A percentile compares a stretch with the other conserved stretches of the same genome.
phyloP scores from a whole-genome alignment of 2,329 filamentous ascomycete genomes.

The Tympanopsis confertula region DNA sequence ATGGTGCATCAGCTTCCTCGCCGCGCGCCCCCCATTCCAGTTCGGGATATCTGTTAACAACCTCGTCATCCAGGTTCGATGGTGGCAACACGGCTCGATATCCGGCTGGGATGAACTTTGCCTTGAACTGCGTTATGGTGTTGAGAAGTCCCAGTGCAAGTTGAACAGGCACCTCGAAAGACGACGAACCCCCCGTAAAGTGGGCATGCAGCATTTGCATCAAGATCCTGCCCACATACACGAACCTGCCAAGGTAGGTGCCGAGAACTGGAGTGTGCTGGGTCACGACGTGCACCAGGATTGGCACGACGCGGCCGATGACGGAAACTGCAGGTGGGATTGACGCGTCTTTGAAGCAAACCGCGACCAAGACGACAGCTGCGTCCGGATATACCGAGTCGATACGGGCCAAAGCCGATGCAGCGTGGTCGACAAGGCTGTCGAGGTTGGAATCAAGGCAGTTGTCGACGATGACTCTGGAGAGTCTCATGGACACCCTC shows the following conservation, averaged over 20 bases:
- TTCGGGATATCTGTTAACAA: too few species aligned
- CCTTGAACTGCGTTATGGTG: not conserved
- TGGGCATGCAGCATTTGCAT: not conserved
- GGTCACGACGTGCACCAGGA: not conserved
- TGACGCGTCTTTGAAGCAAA: not conserved
- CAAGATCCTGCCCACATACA: not conserved
- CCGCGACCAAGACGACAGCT: too few species aligned
- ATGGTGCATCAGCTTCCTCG: too few species aligned
- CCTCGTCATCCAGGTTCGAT: not conserved
- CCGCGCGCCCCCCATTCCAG: too few species aligned
- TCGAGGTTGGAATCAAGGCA: too few species aligned
- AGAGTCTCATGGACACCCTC: too few species aligned
- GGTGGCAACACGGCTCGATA: not conserved
- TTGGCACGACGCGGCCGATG: not conserved
- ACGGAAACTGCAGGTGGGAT: not conserved
- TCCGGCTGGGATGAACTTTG: not conserved
- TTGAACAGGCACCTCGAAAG: not conserved
- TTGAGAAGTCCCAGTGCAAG: not conserved
- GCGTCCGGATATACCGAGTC: too few species aligned
- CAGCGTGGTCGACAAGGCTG: too few species aligned
- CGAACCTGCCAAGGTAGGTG: not conserved
- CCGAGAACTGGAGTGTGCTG: not conserved
- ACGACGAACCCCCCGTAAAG: not conserved
- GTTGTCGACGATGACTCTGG: too few species aligned
- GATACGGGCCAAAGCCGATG: too few species aligned